Conservation (phyloP, 768 basidiomycete genomes). For the Suillus americanus region DNA sequence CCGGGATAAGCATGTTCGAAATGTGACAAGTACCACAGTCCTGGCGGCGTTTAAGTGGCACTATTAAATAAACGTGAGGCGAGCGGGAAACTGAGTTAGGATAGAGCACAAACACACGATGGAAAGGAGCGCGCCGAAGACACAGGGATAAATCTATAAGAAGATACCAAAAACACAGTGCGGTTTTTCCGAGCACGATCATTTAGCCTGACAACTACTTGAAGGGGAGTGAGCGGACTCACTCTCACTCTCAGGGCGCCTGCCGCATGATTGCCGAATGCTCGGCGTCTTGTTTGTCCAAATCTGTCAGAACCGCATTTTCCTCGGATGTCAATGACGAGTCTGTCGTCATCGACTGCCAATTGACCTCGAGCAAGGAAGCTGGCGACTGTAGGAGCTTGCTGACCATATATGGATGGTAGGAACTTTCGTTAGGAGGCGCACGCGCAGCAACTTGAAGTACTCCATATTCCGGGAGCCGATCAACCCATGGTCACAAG, state of each 20-base stretch:
- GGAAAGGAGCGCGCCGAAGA: neutral
- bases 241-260: neutral
- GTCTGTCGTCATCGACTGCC: constrained; percentile 64
- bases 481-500: neutral
- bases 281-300: neutral
- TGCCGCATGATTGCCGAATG: neutral
- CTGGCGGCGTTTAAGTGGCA: neutral
- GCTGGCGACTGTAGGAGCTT: constrained; percentile 65
- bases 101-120: neutral
- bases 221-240: neutral
- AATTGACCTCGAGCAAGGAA: constrained; percentile 68
- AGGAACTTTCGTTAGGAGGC: constrained; percentile 20
- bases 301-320: constrained; percentile 69
- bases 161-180: neutral
- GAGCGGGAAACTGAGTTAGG: neutral
- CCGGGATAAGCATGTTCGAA: neutral
- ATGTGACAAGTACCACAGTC: neutral
- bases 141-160: neutral
- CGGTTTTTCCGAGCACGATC: neutral
- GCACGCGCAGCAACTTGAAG: constrained; percentile 1
- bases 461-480: neutral
- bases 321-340: constrained; percentile 66
- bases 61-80: neutral
- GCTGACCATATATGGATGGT: constrained; percentile 33
- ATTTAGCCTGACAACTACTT: neutral